Evolutionary conservation across 2,329 filamentous ascomycete genomes (phyloP), one percentile per base, ranked within the genome.

Genomic region (Tolypocladium paradoxum): DNA sequence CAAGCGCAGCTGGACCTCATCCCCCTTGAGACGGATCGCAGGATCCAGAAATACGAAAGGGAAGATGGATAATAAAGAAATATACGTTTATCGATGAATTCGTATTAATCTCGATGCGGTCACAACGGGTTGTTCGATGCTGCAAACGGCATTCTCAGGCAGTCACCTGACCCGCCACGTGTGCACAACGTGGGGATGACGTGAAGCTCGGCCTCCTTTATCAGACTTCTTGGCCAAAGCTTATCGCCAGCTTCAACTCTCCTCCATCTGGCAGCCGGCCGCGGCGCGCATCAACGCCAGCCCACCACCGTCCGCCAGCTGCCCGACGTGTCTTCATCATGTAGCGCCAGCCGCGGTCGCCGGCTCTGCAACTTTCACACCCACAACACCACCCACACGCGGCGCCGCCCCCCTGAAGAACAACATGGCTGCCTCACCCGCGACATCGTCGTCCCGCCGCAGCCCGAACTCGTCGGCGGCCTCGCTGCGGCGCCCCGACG

Each of bases 351-450:
- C 34, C 27, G 29, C 43, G 24, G 20, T 29, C 27, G 29, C 29
- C 18, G 43, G 27, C 43, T 7, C 27, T 33, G 27, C 43, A 47
- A 46, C 18, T 8, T 31, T 38, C 31, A 37, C 43, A 34, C 49
- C 35, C 6, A 53, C 29, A 33, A 33, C 38, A 8, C 50, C 31
- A 46, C 29, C 45, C 6, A n/a, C 29, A 20, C 16, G n/a, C 31
- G 31, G 31, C 33, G 33, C 53, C 16, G 43, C 3, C 18, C 27
- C 6, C 27, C n/a, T n/a, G 12, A 9, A 4, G 4, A 3, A 47
- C 54, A 62, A 45, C 58, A 71, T 71, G 69, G 69, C 69, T 47
- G 60, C 64, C 52, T 70, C 69, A 4, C 64, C 69, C 12, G 60
- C 61, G 47, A n/a, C 52, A 2, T 60, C 63, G 27, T 70, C 68